A percentile compares a stretch with the other conserved stretches of the same genome.
These are phyloP conservation scores for Pyricularia sp. DNA, from an alignment of 2,329 filamentous ascomycete species.

Conservation along the genomic window DNA sequence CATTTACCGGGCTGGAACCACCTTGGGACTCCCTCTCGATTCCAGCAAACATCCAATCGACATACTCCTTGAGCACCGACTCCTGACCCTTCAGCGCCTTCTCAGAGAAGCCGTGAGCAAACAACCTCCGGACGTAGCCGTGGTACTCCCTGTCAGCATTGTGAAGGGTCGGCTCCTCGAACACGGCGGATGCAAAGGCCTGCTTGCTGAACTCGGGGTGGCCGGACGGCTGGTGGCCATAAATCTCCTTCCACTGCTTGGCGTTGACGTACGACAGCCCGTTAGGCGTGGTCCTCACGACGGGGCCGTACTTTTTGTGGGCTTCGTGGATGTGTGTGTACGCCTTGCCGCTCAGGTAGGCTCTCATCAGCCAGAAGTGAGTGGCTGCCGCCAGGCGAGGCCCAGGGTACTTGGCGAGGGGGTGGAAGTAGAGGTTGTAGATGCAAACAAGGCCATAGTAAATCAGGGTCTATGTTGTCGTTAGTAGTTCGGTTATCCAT, in stretches of 20 bases:
- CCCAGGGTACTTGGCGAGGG: slow-evolving; percentile 2
- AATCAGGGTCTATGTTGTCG: neutral
- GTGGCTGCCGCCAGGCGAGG: slow-evolving; percentile 7
- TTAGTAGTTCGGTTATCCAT: neutral
- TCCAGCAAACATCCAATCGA: slow-evolving; percentile 7
- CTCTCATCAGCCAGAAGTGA: neutral
- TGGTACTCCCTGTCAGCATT: slow-evolving; percentile 10
- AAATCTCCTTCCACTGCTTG: slow-evolving; percentile 25
- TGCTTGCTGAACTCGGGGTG: neutral
- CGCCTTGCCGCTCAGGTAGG: slow-evolving; percentile 2
- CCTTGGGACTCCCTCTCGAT: neutral
- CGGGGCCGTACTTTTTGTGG: slow-evolving; percentile 26
- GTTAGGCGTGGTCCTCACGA: slow-evolving; percentile 31
- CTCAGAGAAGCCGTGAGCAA: slow-evolving; percentile 15
- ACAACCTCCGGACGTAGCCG: slow-evolving; percentile 3
- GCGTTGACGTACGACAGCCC: slow-evolving; percentile 28
- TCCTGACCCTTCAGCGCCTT: slow-evolving; percentile 14
- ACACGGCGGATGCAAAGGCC: slow-evolving; percentile 1
- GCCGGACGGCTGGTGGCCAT: slow-evolving; percentile 13
- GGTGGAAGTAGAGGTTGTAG: slow-evolving; percentile 6
- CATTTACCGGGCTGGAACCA: neutral
- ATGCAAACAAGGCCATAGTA: neutral
- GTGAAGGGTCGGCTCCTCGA: slow-evolving; percentile 3
- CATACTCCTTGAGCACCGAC: slow-evolving; percentile 11
- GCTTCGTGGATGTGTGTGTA: neutral